phyloP scores from a whole-genome alignment of 306 rosid genomes.

The Medicago arabica region DNA sequence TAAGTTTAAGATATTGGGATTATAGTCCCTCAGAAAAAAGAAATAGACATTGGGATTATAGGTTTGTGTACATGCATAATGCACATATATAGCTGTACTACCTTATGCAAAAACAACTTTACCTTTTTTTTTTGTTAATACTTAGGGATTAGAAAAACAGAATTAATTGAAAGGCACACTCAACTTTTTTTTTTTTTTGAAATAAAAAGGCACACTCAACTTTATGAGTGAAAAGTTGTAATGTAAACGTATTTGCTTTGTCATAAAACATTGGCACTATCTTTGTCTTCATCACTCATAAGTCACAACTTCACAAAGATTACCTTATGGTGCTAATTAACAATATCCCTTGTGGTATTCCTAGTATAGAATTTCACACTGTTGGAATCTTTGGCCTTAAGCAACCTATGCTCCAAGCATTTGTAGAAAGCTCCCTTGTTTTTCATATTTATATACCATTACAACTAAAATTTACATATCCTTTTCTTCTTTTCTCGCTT shows the following conservation, averaged over 20 bases:
- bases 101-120: too few relatives aligned
- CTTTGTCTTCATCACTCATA: slow-evolving; percentile 38
- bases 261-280: slow-evolving; percentile 40
- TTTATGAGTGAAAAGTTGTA: neutral
- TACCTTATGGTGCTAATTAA: slow-evolving; percentile 36
- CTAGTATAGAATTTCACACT: slow-evolving; percentile 43
- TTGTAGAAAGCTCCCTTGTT: slow-evolving; percentile 46
- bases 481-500: neutral
- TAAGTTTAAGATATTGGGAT: too few relatives aligned
- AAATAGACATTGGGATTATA: too few relatives aligned
- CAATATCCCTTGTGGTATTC: slow-evolving; percentile 44
- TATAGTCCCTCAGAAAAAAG: too few relatives aligned
- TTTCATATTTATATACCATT: neutral
- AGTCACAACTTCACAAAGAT: slow-evolving; percentile 30
- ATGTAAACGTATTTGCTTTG: slow-evolving; percentile 39
- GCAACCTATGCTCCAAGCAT: slow-evolving; percentile 57
- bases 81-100: too few relatives aligned
- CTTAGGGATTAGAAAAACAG: too few relatives aligned
- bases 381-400: slow-evolving; percentile 70
- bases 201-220: too few relatives aligned
- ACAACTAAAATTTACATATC: neutral
- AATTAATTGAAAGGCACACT: too few relatives aligned
- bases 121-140: too few relatives aligned
- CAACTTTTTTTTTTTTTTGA: too few relatives aligned
- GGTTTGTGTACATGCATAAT: too few relatives aligned